Conservation (phyloP, 2,329 filamentous ascomycete genomes). For the Ceratocystis diversiconidia region DNA sequence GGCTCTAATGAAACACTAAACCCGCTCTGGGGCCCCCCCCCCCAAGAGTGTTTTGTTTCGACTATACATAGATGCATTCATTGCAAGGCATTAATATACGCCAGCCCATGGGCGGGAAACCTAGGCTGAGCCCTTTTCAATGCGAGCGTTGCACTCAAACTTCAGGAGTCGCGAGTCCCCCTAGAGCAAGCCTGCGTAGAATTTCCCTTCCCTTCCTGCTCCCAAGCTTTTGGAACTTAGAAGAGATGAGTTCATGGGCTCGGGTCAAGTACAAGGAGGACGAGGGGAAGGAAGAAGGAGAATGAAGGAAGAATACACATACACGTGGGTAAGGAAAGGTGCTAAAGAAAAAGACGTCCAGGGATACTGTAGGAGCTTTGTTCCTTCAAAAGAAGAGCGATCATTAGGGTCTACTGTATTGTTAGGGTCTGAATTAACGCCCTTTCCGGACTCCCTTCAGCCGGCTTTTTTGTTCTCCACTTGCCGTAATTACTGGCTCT, state of each 20-base stretch:
- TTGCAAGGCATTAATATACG: neutral
- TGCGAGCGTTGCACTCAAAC: neutral
- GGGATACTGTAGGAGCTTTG: no score
- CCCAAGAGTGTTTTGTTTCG: neutral
- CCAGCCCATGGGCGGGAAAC: neutral
- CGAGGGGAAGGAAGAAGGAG: neutral
- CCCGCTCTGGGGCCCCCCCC: neutral
- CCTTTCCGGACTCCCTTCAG: neutral
- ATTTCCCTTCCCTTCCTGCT: neutral
- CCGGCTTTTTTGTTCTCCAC: neutral
- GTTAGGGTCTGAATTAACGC: neutral
- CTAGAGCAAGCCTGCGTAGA: neutral
- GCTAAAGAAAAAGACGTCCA: neutral
- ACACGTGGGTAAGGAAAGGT: neutral
- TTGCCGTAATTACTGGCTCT: neutral
- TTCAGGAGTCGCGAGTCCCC: neutral
- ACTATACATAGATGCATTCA: neutral
- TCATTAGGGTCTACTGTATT: neutral
- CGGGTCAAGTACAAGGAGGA: neutral
- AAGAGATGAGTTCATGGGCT: neutral
- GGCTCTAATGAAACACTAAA: neutral
- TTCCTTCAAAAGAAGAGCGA: no score
- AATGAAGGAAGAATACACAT: neutral
- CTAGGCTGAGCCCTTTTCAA: neutral
- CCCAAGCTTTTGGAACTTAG: neutral